phyloP scores from a whole-genome alignment of 352 stramenopile genomes.

The Pythium oligandrum region DNA sequence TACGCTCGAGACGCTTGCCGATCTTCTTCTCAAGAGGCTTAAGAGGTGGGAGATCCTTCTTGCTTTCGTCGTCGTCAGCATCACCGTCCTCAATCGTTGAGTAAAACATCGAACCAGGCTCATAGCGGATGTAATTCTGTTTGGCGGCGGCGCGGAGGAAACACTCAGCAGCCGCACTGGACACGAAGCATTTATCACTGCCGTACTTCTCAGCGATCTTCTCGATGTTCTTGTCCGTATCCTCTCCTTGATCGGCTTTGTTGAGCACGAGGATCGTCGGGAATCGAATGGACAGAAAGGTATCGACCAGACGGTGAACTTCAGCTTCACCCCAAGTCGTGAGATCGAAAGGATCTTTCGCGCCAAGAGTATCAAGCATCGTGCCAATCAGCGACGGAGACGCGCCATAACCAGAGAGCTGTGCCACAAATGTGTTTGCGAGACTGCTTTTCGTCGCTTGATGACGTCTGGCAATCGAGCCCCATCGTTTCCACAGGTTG shows the following conservation, averaged over 20 bases:
- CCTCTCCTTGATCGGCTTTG: conserved; percentile 80
- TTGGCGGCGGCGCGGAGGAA: conserved; percentile 72
- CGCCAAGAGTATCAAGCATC: conserved; percentile 57
- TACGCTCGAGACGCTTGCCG: conserved; percentile 71
- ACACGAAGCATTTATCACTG: conserved; percentile 82
- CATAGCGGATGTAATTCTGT: conserved; percentile 81
- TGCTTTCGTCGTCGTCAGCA: conserved; percentile 22
- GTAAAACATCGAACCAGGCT: conserved; percentile 85
- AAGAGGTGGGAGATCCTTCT: conserved; percentile 28
- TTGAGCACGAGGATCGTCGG: conserved; percentile 87
- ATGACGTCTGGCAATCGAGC: conserved; percentile 72
- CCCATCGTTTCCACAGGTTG: conserved; percentile 85
- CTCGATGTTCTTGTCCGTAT: conserved; percentile 87
- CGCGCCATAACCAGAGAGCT: conserved; percentile 78
- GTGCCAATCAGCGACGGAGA: conserved; percentile 67
- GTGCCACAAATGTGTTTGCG: conserved; percentile 57
- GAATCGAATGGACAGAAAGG: conserved; percentile 77
- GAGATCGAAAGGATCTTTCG: conserved; percentile 64
- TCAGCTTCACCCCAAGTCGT: conserved; percentile 48
- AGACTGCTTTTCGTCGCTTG: conserved; percentile 67
- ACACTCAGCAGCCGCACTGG: conserved; percentile 80
- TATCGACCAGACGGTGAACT: conserved; percentile 71
- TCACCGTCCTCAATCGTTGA: conserved; percentile 61
- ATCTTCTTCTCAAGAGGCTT: conserved; percentile 80
- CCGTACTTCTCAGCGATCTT: conserved; percentile 87